These are phyloP conservation scores for Agarophyton chilense DNA, from an alignment of 23 red algal species.

Conservation along the genomic window DNA sequence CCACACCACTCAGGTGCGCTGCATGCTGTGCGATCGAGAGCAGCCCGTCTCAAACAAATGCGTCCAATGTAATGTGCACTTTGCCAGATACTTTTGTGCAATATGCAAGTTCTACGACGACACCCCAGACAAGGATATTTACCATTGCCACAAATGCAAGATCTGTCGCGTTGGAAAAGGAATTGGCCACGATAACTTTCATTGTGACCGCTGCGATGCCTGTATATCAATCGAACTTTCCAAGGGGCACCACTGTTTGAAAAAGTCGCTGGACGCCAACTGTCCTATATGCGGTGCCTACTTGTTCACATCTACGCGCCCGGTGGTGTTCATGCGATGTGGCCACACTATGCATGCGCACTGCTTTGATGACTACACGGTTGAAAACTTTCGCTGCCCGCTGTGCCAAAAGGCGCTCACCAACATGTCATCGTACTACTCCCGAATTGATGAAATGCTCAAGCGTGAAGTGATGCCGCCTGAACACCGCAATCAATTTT, in stretches of 20 bases:
- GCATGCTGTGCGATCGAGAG: conserved; percentile 76
- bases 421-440: conserved; percentile 91
- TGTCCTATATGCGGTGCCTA: conserved; percentile 94
- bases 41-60: conserved; percentile 75
- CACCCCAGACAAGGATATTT: conserved; percentile 81
- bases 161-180: conserved; percentile 97
- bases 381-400: conserved; percentile 80
- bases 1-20: conserved; percentile 74
- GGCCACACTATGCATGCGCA: conserved; percentile 95
- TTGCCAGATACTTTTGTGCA: conserved; percentile 90
- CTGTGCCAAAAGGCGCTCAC: conserved; percentile 89
- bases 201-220: conserved; percentile 94
- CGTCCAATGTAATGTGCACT: conserved; percentile 45
- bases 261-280: conserved; percentile 84
- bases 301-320: conserved; percentile 85
- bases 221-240: conserved; percentile 80
- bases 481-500: conserved; percentile 69
- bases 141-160: conserved; percentile 97
- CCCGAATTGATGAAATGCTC: conserved; percentile 60
- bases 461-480: conserved; percentile 61
- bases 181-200: conserved; percentile 92
- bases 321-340: conserved; percentile 94
- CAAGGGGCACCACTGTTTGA: conserved; percentile 83
- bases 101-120: conserved; percentile 93
- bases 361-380: conserved; percentile 87